phyloP scores from a whole-genome alignment of 2,329 filamentous ascomycete genomes.

The Colletotrichum sp. region DNA sequence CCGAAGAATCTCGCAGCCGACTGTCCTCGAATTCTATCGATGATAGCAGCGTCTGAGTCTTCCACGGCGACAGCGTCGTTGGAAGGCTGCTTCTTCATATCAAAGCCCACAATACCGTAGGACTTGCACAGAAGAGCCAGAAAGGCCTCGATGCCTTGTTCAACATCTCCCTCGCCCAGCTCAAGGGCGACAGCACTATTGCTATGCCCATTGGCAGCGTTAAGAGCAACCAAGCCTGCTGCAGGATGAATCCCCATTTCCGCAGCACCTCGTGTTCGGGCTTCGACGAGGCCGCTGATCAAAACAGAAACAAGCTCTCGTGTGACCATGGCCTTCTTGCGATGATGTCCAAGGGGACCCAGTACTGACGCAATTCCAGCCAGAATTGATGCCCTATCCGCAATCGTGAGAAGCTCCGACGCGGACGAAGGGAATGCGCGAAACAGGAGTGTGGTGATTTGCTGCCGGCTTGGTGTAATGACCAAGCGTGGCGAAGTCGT shows the following conservation, averaged over 20 bases:
- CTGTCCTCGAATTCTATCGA: constrained; percentile 65
- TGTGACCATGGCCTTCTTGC: constrained; percentile 91
- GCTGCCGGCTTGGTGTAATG: constrained; percentile 62
- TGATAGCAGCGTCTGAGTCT: constrained; percentile 58
- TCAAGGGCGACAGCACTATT: constrained; percentile 63
- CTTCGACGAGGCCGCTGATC: constrained; percentile 85
- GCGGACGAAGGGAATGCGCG: constrained; percentile 73
- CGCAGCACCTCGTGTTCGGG: constrained; percentile 90
- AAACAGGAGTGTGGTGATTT: constrained; percentile 70
- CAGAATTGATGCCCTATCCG: constrained; percentile 79
- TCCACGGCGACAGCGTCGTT: constrained; percentile 28
- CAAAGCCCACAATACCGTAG: constrained; percentile 67
- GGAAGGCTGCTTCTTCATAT: constrained; percentile 35
- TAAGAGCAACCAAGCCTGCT: constrained; percentile 79
- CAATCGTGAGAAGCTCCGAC: constrained; percentile 71
- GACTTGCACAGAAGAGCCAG: constrained; percentile 65
- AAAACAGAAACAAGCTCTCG: constrained; percentile 84
- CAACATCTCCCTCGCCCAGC: constrained; percentile 68
- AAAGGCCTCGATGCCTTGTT: constrained; percentile 69
- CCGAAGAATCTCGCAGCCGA: constrained; percentile 72
- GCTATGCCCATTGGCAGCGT: constrained; percentile 54
- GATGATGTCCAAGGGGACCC: constrained; percentile 76
- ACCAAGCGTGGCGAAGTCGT: constrained; percentile 61
- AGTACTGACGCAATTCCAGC: constrained; percentile 89
- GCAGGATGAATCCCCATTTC: constrained; percentile 96